phyloP scores from a whole-genome alignment of 1,139 yeast genomes.

The Suhomyces taliae region DNA sequence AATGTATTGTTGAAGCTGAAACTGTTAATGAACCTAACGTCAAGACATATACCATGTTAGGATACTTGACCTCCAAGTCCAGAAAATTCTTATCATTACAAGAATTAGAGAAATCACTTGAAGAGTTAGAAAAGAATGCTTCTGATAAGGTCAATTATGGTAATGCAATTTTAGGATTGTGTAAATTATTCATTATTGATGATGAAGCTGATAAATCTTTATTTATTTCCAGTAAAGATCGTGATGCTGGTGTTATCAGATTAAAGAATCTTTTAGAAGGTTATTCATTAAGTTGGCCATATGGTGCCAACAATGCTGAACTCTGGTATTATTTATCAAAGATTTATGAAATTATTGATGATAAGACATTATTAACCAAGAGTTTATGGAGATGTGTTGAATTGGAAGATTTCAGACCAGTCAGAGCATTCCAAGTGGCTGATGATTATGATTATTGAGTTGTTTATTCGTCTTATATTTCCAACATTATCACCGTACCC shows the following conservation, averaged over 20 bases:
- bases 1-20: slow-evolving; percentile 74
- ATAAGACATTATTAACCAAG: slow-evolving; percentile 49
- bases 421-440: slow-evolving; percentile 43
- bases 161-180: slow-evolving; percentile 65
- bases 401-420: slow-evolving; percentile 67
- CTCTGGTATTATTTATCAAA: slow-evolving; percentile 72
- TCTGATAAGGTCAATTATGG: slow-evolving; percentile 44
- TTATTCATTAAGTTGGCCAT: slow-evolving; percentile 45
- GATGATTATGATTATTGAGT: slow-evolving; percentile 16
- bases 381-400: slow-evolving; percentile 69
- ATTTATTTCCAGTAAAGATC: slow-evolving; percentile 51
- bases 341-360: slow-evolving; percentile 64
- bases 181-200: slow-evolving; percentile 53
- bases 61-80: slow-evolving; percentile 45
- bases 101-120: slow-evolving; percentile 70
- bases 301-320: slow-evolving; percentile 62
- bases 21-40: slow-evolving; percentile 49
- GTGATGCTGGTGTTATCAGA: slow-evolving; percentile 64
- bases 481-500: too few species aligned
- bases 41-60: slow-evolving; percentile 55
- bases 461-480: too few species aligned
- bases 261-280: slow-evolving; percentile 62
- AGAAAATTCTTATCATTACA: slow-evolving; percentile 54
- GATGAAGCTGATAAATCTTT: slow-evolving; percentile 35
- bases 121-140: slow-evolving; percentile 26